Evolutionary conservation across 208 protist genomes (phyloP).

Genomic region (Acanthamoeba sp.): DNA sequence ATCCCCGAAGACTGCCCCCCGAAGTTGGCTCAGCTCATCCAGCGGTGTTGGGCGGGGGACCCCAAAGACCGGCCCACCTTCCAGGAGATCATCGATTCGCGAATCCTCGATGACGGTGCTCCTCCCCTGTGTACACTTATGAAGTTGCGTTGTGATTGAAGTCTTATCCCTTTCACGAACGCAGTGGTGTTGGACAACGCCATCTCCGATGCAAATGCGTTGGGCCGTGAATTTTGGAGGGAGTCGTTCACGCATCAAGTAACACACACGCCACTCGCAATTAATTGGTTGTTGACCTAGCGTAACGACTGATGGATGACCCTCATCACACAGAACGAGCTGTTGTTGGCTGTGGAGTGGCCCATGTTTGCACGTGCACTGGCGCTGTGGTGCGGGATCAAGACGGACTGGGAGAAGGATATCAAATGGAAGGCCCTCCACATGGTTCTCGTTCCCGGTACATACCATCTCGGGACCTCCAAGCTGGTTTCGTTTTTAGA

Average conservation of each 20-base stretch:
- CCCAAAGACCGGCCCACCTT: constrained; percentile 28
- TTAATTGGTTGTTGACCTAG: background rate
- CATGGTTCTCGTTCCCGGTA: constrained; percentile 25
- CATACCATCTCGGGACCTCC: no score
- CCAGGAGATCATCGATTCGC: constrained; percentile 12
- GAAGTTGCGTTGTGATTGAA: no score
- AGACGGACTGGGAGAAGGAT: background rate
- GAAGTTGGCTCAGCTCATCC: background rate
- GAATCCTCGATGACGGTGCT: background rate
- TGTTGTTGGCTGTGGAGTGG: background rate
- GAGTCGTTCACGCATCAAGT: constrained; percentile 24
- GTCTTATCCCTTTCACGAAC: background rate
- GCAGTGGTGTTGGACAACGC: constrained; percentile 38
- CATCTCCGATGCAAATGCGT: background rate
- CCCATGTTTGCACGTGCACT: background rate
- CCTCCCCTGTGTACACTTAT: no score
- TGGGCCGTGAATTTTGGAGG: constrained; percentile 19
- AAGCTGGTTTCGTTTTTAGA: background rate
- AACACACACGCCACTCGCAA: no score
- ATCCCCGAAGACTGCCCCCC: constrained; percentile 47
- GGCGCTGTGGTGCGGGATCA: background rate
- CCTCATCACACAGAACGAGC: constrained; percentile 17
- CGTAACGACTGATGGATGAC: background rate
- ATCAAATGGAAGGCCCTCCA: background rate
- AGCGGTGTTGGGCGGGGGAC: background rate